Base-by-base conservation (phyloP, 2,329 filamentous ascomycete species). In the Aspergillus sclerotialis region DNA sequence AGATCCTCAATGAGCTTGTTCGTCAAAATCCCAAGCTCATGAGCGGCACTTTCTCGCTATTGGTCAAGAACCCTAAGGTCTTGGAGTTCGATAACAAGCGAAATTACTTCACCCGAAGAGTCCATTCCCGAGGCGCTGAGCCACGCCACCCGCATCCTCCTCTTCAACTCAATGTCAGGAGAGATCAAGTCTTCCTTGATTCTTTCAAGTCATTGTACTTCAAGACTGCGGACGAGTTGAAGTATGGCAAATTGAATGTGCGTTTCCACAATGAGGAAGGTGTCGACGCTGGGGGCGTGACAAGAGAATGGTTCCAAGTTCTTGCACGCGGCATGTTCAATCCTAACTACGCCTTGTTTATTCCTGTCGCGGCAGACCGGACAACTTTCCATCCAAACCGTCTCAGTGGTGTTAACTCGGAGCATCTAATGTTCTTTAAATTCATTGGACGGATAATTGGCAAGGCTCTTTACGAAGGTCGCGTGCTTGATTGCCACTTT, bases 81-180 rank as follows among this genome's bases (percentile, higher is more conserved):
- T 72, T 98, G 9, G 92, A 98, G 56, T 98, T 98, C 53, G 92
- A 98, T 67, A 98, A 98, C 69, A 98, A 98, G 71, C 88, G 92
- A 52, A 96, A 94, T 65, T 98, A 93, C 73, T 98, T 98, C 72
- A 95, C 80, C 58, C 84, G 92, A 41, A 89, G 87, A 53, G 81
- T 98, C 8, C 92, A 98, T 61, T 77, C 76, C 29, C 78, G 84
- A 32, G 75, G 75, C 34, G 76, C 76, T 35, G 80, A 86, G 51
- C 75, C 73, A 39, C 80, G 88, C 28, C 78, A 84, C 33, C 73
- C 82, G 6, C 78, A 85, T 48, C 78, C 78, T 30, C 83, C 87
- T 28, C 70, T 98, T 33, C 88, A 94, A 60, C 76, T 98, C 30
- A 82, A 82, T 39, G 85, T 98, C 39, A 85, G 93, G 38, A 84